A percentile compares a stretch with the other conserved stretches of the same genome.
These are phyloP conservation scores for Epichloe amarillans DNA, from an alignment of 2,329 filamentous ascomycete species.

Conservation along the genomic window DNA sequence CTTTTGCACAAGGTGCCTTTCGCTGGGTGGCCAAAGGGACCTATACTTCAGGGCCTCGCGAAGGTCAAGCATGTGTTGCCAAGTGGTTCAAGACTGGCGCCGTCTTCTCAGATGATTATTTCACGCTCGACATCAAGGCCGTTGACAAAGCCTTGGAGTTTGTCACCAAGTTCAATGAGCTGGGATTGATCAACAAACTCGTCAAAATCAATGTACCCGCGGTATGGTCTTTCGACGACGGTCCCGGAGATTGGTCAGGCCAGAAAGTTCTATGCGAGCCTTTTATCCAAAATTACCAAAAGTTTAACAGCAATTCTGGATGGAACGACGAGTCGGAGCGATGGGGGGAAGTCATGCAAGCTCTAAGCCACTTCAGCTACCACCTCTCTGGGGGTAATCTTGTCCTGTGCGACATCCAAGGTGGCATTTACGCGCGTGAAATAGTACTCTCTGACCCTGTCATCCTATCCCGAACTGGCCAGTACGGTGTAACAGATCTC, in stretches of 20 bases:
- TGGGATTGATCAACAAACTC: conserved; percentile 15
- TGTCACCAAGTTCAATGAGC: conserved; percentile 22
- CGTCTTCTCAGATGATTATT: conserved; percentile 21
- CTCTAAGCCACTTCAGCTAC: conserved; percentile 31
- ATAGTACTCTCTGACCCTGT: conserved; percentile 27
- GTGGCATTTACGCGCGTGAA: conserved; percentile 23
- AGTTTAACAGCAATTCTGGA: conserved; percentile 31
- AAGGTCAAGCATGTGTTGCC: conserved; percentile 19
- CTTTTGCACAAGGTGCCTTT: conserved; percentile 8
- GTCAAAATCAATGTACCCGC: conserved; percentile 23
- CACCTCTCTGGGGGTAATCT: conserved; percentile 22
- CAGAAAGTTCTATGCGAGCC: conserved; percentile 20
- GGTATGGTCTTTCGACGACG: conserved; percentile 17
- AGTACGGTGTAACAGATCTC: conserved; percentile 26
- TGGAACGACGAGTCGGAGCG: conserved; percentile 18
- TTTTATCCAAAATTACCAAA: conserved; percentile 28
- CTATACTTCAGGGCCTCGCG: conserved; percentile 18
- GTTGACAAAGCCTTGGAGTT: conserved; percentile 21
- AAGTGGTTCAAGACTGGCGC: conserved; percentile 27
- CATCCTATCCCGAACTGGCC: conserved; percentile 23
- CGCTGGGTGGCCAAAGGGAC: conserved; percentile 11
- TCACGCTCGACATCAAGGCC: conserved; percentile 23
- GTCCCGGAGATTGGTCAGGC: conserved; percentile 5
- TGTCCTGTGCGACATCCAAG: conserved; percentile 29
- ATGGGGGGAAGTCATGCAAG: conserved; percentile 26